Conservation (phyloP, 192 early-diverging fungal species). For the Gigaspora rosea region DNA sequence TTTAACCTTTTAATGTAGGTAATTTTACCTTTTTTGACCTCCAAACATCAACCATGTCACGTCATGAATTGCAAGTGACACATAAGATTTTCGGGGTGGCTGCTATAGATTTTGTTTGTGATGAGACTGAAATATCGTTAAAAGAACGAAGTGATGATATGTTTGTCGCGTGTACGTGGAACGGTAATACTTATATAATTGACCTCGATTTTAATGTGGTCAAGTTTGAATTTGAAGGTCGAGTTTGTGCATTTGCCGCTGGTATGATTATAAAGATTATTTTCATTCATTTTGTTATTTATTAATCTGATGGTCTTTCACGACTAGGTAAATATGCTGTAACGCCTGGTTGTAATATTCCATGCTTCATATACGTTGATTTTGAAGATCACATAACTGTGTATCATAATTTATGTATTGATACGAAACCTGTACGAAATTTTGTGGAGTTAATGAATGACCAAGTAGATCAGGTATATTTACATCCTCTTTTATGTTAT, state of each 20-base stretch:
- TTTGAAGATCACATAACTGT: slow-evolving; percentile 64
- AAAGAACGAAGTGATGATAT: slow-evolving; percentile 47
- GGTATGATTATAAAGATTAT: slow-evolving; percentile 36
- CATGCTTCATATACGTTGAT: slow-evolving; percentile 62
- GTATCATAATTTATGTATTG: slow-evolving; percentile 56
- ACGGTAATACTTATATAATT: slow-evolving; percentile 58
- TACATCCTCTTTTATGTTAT: neutral
- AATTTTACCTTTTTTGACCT: slow-evolving; percentile 55
- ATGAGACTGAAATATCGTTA: neutral
- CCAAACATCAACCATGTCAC: slow-evolving; percentile 41
- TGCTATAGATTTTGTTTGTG: slow-evolving; percentile 43
- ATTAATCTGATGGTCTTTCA: neutral
- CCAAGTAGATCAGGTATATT: neutral
- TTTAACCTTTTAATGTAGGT: slow-evolving; percentile 30
- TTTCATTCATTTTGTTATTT: neutral
- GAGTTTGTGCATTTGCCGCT: slow-evolving; percentile 62
- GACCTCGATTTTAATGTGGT: slow-evolving; percentile 53
- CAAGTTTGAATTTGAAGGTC: slow-evolving; percentile 58
- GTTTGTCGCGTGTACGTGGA: slow-evolving; percentile 62
- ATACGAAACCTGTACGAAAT: slow-evolving; percentile 43
- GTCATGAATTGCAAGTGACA: slow-evolving; percentile 53
- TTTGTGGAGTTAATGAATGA: slow-evolving; percentile 45
- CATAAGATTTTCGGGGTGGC: slow-evolving; percentile 60
- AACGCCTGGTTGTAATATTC: slow-evolving; percentile 49
- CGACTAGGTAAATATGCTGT: slow-evolving; percentile 53